Evolutionary conservation across 2,329 filamentous ascomycete genomes (phyloP).

Genomic region (Alternaria gansuensis): DNA sequence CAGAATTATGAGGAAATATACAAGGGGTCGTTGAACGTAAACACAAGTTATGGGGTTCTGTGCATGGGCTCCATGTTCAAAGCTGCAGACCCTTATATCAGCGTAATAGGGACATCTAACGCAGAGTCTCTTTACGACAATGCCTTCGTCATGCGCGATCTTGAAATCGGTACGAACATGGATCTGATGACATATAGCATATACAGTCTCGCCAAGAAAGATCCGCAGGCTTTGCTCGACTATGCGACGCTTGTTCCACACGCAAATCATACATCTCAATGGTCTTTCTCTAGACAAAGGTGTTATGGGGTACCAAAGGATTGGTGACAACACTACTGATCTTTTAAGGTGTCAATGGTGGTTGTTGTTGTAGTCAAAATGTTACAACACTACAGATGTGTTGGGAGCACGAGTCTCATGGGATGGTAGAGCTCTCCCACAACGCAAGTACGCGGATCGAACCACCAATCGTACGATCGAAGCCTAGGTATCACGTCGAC

Average conservation of each 20-base stretch:
- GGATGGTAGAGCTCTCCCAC: constrained; percentile 14
- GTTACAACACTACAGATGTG: constrained; percentile 21
- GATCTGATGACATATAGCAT: constrained; percentile 46
- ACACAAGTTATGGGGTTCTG: constrained; percentile 20
- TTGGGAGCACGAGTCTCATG: constrained; percentile 12
- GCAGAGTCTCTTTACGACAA: constrained; percentile 25
- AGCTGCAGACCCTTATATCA: constrained; percentile 11
- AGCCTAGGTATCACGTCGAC: constrained; percentile 24
- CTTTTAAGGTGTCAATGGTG: not conserved
- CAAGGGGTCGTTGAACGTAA: constrained; percentile 18
- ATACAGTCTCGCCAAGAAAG: constrained; percentile 35
- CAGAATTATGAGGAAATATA: constrained; percentile 9
- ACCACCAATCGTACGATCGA: constrained; percentile 20
- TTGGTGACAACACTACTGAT: constrained; percentile 29
- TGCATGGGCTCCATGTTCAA: constrained; percentile 26
- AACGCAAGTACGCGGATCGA: constrained; percentile 14
- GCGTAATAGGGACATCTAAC: not conserved
- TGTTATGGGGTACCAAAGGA: constrained; percentile 36
- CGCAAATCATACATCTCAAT: constrained; percentile 35
- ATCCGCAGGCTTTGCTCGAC: constrained; percentile 30
- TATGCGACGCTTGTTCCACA: constrained; percentile 18
- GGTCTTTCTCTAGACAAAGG: constrained; percentile 25
- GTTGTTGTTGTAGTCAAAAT: no score
- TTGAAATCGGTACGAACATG: constrained; percentile 36
- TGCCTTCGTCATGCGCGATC: constrained; percentile 39